Evolutionary conservation across 306 rosid genomes (phyloP).

Genomic region (Cucurbita pepo): DNA sequence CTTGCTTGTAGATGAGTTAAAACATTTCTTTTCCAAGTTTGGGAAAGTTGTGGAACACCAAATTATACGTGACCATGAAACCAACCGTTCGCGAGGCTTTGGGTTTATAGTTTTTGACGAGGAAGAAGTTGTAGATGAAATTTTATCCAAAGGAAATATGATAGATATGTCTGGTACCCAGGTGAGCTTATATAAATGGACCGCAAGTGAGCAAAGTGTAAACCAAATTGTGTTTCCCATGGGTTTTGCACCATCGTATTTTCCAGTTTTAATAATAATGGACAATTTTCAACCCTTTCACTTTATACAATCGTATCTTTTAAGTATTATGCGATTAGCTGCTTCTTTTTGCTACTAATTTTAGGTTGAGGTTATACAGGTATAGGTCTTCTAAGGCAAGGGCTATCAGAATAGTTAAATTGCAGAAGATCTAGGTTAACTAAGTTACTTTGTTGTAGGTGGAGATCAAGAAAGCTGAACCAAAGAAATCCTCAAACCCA

Average conservation of each 20-base stretch:
- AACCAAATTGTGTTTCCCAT: neutral
- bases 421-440: conserved; percentile 62
- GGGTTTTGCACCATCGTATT: conserved; percentile 14
- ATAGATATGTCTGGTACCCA: conserved; percentile 85
- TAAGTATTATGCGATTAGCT: neutral
- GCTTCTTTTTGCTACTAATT: conserved; percentile 12
- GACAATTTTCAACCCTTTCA: neutral
- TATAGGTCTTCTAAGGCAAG: conserved; percentile 24
- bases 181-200: conserved; percentile 53
- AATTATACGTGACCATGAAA: conserved; percentile 72
- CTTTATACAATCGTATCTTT: neutral
- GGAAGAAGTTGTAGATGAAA: conserved; percentile 78
- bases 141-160: conserved; percentile 77
- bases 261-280: neutral
- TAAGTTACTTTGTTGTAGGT: conserved; percentile 96
- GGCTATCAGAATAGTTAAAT: conserved; percentile 19
- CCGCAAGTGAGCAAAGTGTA: conserved; percentile 14
- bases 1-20: conserved; percentile 45
- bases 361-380: conserved; percentile 32
- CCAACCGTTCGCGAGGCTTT: conserved; percentile 80
- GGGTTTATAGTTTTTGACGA: conserved; percentile 77
- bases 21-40: conserved; percentile 47
- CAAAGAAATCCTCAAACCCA: conserved; percentile 94
- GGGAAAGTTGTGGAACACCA: conserved; percentile 81
- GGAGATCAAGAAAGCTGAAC: conserved; percentile 99